Evolutionary conservation across 2,329 filamentous ascomycete species (phyloP).

Genomic region (Fusarium euwallaceae): DNA sequence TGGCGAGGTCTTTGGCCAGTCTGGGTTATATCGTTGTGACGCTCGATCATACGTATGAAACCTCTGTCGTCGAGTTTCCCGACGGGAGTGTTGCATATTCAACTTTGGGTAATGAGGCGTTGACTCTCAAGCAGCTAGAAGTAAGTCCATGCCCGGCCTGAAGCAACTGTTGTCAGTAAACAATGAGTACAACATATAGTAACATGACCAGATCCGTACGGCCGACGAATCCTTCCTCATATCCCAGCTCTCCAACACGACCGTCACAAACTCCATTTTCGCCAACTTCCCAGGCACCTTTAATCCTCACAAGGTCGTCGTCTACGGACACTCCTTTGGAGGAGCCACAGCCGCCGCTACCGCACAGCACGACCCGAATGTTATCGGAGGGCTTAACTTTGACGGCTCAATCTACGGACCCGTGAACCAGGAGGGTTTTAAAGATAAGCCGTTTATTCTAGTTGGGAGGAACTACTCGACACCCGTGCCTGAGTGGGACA

Average conservation of each 20-base stretch:
- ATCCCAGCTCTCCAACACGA: slow-evolving; percentile 41
- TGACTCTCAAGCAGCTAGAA: slow-evolving; percentile 12
- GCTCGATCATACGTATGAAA: slow-evolving; percentile 63
- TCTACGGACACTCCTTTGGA: slow-evolving; percentile 33
- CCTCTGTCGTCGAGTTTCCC: slow-evolving; percentile 58
- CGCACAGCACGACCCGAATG: slow-evolving; percentile 48
- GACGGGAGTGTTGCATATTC: slow-evolving; percentile 50
- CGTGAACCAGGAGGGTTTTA: slow-evolving; percentile 37
- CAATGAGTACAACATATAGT: not conserved
- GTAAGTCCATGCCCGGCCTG: not conserved
- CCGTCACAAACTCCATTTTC: slow-evolving; percentile 14
- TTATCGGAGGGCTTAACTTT: slow-evolving; percentile 47
- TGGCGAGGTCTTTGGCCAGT: slow-evolving; percentile 59
- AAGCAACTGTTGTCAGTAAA: not conserved
- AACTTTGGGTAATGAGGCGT: not conserved
- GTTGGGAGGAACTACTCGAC: not conserved
- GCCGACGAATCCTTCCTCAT: slow-evolving; percentile 22
- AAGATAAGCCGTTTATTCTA: slow-evolving; percentile 41
- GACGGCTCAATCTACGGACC: slow-evolving; percentile 28
- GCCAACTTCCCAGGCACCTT: slow-evolving; percentile 17
- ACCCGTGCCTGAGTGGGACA: not conserved
- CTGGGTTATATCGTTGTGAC: slow-evolving; percentile 60
- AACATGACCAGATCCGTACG: not conserved
- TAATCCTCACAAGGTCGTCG: slow-evolving; percentile 2
- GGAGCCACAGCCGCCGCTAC: slow-evolving; percentile 42